Evolutionary conservation across 257 asterid species (phyloP).

Genomic region (Plectranthus barbatus): DNA sequence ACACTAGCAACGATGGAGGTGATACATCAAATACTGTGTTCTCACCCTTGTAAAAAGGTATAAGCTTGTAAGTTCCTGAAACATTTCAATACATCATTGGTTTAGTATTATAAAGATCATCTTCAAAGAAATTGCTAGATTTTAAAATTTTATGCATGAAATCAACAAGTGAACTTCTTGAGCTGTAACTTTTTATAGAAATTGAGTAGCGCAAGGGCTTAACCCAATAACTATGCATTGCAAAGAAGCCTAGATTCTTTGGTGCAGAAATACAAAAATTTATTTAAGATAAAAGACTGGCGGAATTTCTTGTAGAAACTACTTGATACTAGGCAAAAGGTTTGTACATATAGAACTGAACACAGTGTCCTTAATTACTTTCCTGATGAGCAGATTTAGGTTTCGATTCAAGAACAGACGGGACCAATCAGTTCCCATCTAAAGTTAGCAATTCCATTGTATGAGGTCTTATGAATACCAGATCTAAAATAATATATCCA

Average conservation of each 20-base stretch:
- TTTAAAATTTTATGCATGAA: slow-evolving; percentile 4
- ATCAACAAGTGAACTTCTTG: slow-evolving; percentile 1
- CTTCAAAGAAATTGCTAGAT: neutral
- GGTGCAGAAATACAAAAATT: neutral
- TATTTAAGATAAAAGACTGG: neutral
- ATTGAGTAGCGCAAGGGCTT: neutral
- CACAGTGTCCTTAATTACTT: neutral
- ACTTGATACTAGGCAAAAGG: neutral
- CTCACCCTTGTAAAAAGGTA: slow-evolving; percentile 97
- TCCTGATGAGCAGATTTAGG: neutral
- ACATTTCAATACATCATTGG: slow-evolving; percentile 18
- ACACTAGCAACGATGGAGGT: slow-evolving; percentile 69
- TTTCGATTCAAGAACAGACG: neutral
- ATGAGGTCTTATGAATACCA: neutral
- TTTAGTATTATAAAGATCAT: slow-evolving; percentile 5
- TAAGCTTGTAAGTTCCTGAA: slow-evolving; percentile 75
- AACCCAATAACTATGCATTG: slow-evolving; percentile 2
- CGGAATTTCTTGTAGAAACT: neutral
- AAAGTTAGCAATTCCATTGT: neutral
- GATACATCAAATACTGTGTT: slow-evolving; percentile 94
- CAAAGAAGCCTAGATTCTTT: neutral
- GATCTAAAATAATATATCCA: neutral
- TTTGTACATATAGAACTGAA: neutral
- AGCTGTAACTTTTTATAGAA: neutral
- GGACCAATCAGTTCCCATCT: neutral